phyloP scores from a whole-genome alignment of 2,329 filamentous ascomycete genomes.

The Xylaria multiplex region DNA sequence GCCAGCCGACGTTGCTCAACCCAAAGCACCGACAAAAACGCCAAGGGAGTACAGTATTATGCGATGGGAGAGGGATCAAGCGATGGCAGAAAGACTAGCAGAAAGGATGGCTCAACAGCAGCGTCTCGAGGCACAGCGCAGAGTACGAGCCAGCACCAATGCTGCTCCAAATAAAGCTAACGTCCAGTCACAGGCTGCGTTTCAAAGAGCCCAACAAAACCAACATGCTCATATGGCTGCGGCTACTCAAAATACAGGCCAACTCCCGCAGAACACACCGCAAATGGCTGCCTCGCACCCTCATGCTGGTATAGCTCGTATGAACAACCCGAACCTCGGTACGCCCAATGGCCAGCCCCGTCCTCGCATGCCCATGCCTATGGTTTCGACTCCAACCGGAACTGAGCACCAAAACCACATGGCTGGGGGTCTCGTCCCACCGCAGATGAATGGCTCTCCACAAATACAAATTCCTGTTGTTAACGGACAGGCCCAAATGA shows the following conservation, averaged over 20 bases:
- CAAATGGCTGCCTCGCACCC: conserved; percentile 49
- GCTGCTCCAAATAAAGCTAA: conserved; percentile 44
- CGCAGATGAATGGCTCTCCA: conserved; percentile 71
- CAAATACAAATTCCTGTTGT: conserved; percentile 75
- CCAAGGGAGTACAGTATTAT: conserved; percentile 91
- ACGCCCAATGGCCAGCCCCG: conserved; percentile 59
- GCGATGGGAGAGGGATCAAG: conserved; percentile 85
- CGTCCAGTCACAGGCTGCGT: conserved; percentile 50
- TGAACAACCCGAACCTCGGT: conserved; percentile 58
- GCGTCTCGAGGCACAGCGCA: conserved; percentile 65
- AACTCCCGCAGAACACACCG: conserved; percentile 51
- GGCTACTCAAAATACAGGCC: conserved; percentile 51
- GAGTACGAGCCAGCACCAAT: conserved; percentile 56
- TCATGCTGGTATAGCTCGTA: conserved; percentile 52
- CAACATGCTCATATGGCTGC: conserved; percentile 59
- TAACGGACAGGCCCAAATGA: conserved; percentile 69
- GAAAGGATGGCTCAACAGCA: conserved; percentile 68
- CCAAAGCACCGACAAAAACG: conserved; percentile 70
- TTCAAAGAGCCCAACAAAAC: conserved; percentile 59
- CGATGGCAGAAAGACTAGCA: conserved; percentile 67
- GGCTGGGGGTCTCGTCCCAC: conserved; percentile 61
- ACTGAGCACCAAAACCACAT: conserved; percentile 61
- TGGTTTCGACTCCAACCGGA: conserved; percentile 57
- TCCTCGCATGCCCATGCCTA: conserved; percentile 65
- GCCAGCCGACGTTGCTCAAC: conserved; percentile 70